Base-by-base conservation (phyloP, 164 flowering plant species). In the Tetracentron sinense region DNA sequence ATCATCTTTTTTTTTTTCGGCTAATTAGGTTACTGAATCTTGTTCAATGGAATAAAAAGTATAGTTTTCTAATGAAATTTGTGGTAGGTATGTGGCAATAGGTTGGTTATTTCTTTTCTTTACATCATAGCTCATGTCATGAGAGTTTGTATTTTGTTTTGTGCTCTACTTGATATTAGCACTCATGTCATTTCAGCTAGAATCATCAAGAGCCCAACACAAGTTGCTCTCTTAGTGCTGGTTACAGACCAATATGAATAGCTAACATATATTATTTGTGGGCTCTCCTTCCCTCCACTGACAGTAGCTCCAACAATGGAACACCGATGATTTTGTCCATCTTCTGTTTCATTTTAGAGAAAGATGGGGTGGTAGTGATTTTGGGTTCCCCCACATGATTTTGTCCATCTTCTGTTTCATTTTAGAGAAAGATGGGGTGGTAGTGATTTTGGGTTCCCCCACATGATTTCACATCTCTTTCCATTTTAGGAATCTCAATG, bases 261-360 rank as follows among this genome's bases (percentile, higher is more conserved):
- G 49, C 23, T 38, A 19, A 28, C 26, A 22, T 56, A 52, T 7
- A 62, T 54, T 53, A 66, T 69, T 23, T 58, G 63, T 54, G 76
- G 75, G 69, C 62, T 51, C 75, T 58, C 22, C 51, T 55, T 26
- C 60, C 50, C 49, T 55, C 78, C 75, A 70, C 72, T 70, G 29
- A 65, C 44, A 51, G 72, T 72, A 72, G 65, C 59, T 56, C 52
- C 12, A 52, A 62, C 64, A 54, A 75, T 29, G 69, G 66, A 53
- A 29, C 29, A 22, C 60, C 67, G 29, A 57, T 67, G 62, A 42
- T 73, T 60, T 53, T 68, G 47, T n/a, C n/a, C n/a, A n/a, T n/a
- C n/a, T n/a, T n/a, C n/a, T n/a, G n/a, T n/a, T n/a, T n/a, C n/a
- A n/a, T n/a, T n/a, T n/a, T n/a, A n/a, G n/a, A n/a, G n/a, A n/a